These are phyloP conservation scores for Phialemoniopsis sp. DNA, from an alignment of 2,329 filamentous ascomycete species.

Conservation along the genomic window DNA sequence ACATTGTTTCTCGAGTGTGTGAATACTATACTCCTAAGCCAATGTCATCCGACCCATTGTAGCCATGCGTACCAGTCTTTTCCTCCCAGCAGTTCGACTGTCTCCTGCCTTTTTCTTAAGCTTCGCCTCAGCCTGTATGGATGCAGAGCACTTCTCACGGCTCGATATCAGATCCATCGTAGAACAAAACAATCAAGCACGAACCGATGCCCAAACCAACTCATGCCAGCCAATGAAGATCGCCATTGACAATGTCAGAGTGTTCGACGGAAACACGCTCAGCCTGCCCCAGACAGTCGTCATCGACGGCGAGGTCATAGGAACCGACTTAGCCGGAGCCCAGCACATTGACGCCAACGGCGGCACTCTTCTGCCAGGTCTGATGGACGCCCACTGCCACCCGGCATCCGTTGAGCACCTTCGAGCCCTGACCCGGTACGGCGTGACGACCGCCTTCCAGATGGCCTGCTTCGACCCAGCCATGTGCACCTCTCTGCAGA, in stretches of 20 bases:
- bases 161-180: too few relatives aligned
- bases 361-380: slow-evolving; percentile 18
- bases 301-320: slow-evolving; percentile 4
- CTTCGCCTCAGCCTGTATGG: slow-evolving; percentile 10
- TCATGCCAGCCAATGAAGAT: slow-evolving; percentile 3
- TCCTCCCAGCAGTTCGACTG: too few relatives aligned
- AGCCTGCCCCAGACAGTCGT: background rate
- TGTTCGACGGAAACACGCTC: slow-evolving; percentile 2
- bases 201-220: too few relatives aligned
- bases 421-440: slow-evolving; percentile 16
- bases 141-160: too few relatives aligned
- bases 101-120: background rate
- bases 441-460: slow-evolving; percentile 18
- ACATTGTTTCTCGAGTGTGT: too few relatives aligned
- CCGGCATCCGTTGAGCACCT: slow-evolving; percentile 12
- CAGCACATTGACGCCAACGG: slow-evolving; percentile 15
- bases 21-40: too few relatives aligned
- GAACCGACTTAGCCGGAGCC: background rate
- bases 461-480: slow-evolving; percentile 29
- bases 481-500: slow-evolving; percentile 19
- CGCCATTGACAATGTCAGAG: slow-evolving; percentile 6
- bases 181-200: too few relatives aligned
- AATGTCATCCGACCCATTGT: too few relatives aligned
- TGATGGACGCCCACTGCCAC: slow-evolving; percentile 23
- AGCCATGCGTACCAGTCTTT: too few relatives aligned